phyloP scores from a whole-genome alignment of 2,329 filamentous ascomycete genomes.

The Fusarium musae region DNA sequence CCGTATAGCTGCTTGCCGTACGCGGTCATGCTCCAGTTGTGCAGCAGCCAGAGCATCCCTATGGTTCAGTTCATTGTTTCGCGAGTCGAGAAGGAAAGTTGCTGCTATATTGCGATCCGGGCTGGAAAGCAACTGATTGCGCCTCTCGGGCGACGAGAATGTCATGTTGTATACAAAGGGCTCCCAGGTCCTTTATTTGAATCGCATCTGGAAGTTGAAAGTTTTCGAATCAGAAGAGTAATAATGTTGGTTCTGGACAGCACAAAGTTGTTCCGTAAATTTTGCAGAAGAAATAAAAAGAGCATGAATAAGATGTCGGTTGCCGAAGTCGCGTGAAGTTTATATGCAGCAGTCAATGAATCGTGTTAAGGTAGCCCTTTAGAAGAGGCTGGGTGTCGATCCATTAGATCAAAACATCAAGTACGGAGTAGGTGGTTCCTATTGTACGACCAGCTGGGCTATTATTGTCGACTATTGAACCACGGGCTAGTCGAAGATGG shows the following conservation, averaged over 20 bases:
- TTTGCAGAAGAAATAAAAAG: background rate
- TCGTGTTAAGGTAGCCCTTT: conserved; percentile 37
- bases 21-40: conserved; percentile 72
- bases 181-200: conserved; percentile 31
- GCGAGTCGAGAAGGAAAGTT: conserved; percentile 69
- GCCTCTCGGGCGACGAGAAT: conserved; percentile 55
- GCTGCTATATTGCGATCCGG: conserved; percentile 62
- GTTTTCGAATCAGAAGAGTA: background rate
- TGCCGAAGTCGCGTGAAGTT: conserved; percentile 4
- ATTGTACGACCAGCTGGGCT: conserved; percentile 14
- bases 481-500: conserved; percentile 5
- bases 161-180: conserved; percentile 50
- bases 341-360: conserved; percentile 25
- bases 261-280: background rate
- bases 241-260: background rate
- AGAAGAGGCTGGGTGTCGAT: conserved; percentile 36
- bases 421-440: background rate
- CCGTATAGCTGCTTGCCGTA: conserved; percentile 63
- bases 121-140: conserved; percentile 54
- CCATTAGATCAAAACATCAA: conserved; percentile 23
- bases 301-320: background rate
- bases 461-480: conserved; percentile 11
- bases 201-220: conserved; percentile 30
- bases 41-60: conserved; percentile 73
- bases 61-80: conserved; percentile 72